Conservation (phyloP, 768 basidiomycete genomes). For the Psilocybe cubensis region DNA sequence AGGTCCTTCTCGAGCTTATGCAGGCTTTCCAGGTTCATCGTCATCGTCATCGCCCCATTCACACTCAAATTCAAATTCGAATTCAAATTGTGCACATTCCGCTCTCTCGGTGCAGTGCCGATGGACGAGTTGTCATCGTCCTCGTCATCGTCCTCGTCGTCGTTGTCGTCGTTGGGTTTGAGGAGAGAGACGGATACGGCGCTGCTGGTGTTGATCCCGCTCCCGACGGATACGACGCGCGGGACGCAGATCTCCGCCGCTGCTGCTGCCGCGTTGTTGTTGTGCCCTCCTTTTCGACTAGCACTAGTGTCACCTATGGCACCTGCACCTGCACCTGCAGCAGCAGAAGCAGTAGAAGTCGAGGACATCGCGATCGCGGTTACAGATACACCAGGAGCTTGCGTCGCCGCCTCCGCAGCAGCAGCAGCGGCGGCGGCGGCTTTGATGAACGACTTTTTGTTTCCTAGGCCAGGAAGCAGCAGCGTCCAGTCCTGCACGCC, state of each 20-base stretch:
- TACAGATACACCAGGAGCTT: too few relatives aligned
- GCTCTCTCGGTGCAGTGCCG: too few relatives aligned
- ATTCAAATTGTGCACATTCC: too few relatives aligned
- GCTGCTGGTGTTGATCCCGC: neutral
- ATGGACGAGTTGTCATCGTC: too few relatives aligned
- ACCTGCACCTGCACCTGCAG: too few relatives aligned
- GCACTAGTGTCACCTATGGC: too few relatives aligned
- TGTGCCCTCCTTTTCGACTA: neutral
- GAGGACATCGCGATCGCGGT: too few relatives aligned
- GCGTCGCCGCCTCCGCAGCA: too few relatives aligned
- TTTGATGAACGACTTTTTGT: neutral
- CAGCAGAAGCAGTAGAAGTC: too few relatives aligned
- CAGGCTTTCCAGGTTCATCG: slow-evolving; percentile 15
- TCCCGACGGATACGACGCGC: slow-evolving; percentile 5
- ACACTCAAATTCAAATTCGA: too few relatives aligned
- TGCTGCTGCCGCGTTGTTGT: slow-evolving; percentile 5
- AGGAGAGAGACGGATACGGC: neutral
- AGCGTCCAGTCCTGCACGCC: neutral
- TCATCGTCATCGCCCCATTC: too few relatives aligned
- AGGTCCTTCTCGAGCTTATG: slow-evolving; percentile 21
- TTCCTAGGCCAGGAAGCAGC: neutral
- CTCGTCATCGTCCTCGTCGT: neutral
- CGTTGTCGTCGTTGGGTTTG: too few relatives aligned
- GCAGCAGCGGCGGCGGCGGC: slow-evolving; percentile 21
- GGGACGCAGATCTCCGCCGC: slow-evolving; percentile 8